These are phyloP conservation scores for Apiotrichum sp. DNA, from an alignment of 1,284 basidiomycete species.

Conservation along the genomic window DNA sequence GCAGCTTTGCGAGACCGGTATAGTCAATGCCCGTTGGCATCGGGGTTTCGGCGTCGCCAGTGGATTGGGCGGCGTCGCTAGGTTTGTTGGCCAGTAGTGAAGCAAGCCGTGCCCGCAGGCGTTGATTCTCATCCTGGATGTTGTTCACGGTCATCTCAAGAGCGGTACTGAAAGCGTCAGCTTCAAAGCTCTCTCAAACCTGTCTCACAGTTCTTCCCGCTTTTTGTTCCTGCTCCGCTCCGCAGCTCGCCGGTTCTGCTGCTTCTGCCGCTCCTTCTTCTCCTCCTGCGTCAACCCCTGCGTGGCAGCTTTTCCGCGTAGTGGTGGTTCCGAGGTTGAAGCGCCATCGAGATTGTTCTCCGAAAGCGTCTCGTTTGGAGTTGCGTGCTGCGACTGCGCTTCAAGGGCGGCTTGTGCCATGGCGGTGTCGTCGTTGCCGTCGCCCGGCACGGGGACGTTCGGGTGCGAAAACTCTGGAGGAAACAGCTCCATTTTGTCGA, in stretches of 20 bases:
- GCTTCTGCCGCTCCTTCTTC: conserved; percentile 39
- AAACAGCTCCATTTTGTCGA: conserved; percentile 4
- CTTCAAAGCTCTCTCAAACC: background rate
- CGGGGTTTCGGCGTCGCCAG: background rate
- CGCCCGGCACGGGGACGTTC: background rate
- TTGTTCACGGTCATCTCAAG: conserved; percentile 36
- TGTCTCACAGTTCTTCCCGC: conserved; percentile 37
- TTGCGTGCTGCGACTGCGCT: background rate
- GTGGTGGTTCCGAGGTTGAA: background rate
- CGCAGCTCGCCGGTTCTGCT: conserved; percentile 42
- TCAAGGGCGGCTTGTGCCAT: too few species aligned
- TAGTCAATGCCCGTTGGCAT: conserved; percentile 22
- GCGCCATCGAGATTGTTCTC: background rate
- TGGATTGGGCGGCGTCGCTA: background rate
- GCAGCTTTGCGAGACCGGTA: conserved; percentile 22
- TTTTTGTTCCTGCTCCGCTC: conserved; percentile 41
- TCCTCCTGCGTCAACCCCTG: conserved; percentile 23
- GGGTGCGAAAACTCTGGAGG: background rate
- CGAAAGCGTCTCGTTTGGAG: background rate
- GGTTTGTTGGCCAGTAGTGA: conserved; percentile 21
- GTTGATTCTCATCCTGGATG: conserved; percentile 39
- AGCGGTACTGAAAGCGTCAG: conserved; percentile 22
- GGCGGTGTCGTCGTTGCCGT: background rate
- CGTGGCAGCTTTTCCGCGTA: conserved; percentile 12
- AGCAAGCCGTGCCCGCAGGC: conserved; percentile 30